These are phyloP conservation scores for Tylopilus rubrobrunneus DNA, from an alignment of 768 basidiomycete genomes.

Conservation along the genomic window DNA sequence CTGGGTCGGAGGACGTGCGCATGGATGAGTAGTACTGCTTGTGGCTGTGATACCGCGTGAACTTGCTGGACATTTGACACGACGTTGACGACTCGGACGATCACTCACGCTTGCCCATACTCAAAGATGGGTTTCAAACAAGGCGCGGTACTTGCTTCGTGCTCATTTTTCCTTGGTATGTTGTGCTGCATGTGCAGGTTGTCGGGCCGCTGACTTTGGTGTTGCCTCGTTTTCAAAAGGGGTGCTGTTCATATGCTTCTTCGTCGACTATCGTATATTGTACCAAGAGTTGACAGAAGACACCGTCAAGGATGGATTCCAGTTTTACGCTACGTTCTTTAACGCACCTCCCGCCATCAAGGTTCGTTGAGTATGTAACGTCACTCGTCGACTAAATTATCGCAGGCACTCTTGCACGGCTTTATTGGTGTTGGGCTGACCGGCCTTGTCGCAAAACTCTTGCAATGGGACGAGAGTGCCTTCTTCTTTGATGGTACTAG, in stretches of 20 bases:
- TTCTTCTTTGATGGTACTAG: slow-evolving; percentile 93
- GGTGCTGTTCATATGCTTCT: slow-evolving; percentile 79
- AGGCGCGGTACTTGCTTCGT: slow-evolving; percentile 82
- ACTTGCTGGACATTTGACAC: not conserved
- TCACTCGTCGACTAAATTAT: not conserved
- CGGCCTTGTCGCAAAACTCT: slow-evolving; percentile 73
- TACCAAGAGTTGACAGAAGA: slow-evolving; percentile 65
- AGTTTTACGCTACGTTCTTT: slow-evolving; percentile 91
- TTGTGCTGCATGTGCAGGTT: slow-evolving; percentile 20
- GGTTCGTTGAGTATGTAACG: slow-evolving; percentile 39
- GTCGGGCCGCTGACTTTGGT: slow-evolving; percentile 1
- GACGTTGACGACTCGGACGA: too few species aligned
- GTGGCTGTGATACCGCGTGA: slow-evolving; percentile 26
- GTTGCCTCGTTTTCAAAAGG: slow-evolving; percentile 38
- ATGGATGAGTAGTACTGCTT: slow-evolving; percentile 12
- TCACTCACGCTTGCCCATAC: not conserved
- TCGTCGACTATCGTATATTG: slow-evolving; percentile 83
- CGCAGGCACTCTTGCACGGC: slow-evolving; percentile 80
- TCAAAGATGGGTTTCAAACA: slow-evolving; percentile 79
- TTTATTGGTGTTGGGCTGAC: slow-evolving; percentile 76
- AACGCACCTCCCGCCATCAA: slow-evolving; percentile 93
- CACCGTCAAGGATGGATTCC: slow-evolving; percentile 69
- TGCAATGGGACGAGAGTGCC: slow-evolving; percentile 89
- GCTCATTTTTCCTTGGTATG: slow-evolving; percentile 87
- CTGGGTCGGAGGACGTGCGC: not conserved